Base-by-base conservation (phyloP, 495 filamentous ascomycete species). In the Elaphomyces granulatus region DNA sequence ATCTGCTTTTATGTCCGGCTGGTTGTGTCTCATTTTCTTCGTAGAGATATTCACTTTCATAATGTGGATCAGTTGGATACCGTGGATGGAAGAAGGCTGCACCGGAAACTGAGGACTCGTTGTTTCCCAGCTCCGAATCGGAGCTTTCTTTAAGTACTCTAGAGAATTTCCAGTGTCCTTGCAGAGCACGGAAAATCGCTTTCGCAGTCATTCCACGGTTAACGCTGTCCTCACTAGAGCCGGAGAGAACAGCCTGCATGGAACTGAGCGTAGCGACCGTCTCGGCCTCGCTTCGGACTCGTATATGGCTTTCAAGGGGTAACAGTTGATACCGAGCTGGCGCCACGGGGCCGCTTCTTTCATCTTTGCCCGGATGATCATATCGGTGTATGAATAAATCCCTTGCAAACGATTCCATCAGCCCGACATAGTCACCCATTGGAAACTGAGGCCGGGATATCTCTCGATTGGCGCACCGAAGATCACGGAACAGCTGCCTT, bases 391-490 rank as follows among this genome's bases (percentile, higher is more conserved):
- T 61, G 0, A 54, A 64, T 10, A 86, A 45, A 1, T 72, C 69
- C 6, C 52, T 41, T 4, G 79, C 65, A 42, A 85, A 75, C 4
- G 74, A 70, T 48, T 87, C 79, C 72, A 92, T 79, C 2, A 86
- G 56, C 36, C 77, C 85, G 12, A 81, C 55, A 53, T 88, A 88
- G 54, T 92, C 86, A 15, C 74, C 75, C 73, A 86, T 83, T 17
- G 82, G 83, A 42, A 81, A 88, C 45, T 87, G 81, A 0, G 74
- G 58, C 6, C 80, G 50, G 9, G 31, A 32, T 44, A 57, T 43
- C 9, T 55, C 45, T 4, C 68, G 53, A 10, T 51, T 46, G 6
- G 49, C 34, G 4, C 41, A 18, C 36, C 66, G 47, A 3, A 61
- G 43, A 26, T 43, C 32, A 6, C 58, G 56, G 3, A 57, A 40